Percentiles rank a stretch among this genome's conserved stretches.
Conservation (phyloP, 306 rosid genomes). For the Carpinus fangiana region DNA sequence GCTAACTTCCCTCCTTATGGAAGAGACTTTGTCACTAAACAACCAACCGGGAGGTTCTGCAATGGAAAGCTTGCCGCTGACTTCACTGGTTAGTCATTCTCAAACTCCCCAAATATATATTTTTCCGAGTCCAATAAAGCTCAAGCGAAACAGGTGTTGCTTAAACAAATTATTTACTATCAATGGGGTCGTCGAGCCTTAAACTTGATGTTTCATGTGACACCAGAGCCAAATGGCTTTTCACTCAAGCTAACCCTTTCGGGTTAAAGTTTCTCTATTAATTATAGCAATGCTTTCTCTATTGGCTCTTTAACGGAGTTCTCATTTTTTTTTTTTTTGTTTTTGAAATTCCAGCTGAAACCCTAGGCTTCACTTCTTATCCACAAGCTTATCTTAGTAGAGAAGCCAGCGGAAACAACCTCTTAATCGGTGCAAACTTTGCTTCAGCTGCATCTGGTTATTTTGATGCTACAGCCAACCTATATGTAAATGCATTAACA, state of each 20-base stretch:
- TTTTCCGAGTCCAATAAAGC: too few species aligned
- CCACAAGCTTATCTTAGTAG: conserved; percentile 40
- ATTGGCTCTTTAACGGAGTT: background rate
- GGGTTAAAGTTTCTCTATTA: background rate
- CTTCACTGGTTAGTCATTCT: conserved; percentile 41
- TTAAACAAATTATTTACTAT: too few species aligned
- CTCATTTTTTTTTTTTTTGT: background rate
- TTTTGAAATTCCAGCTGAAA: conserved; percentile 34
- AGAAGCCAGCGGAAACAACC: conserved; percentile 28
- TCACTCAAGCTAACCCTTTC: too few species aligned
- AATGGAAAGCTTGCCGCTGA: conserved; percentile 73
- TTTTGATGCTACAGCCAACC: conserved; percentile 46
- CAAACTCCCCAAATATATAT: too few species aligned
- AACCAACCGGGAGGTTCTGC: conserved; percentile 66
- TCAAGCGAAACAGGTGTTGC: too few species aligned
- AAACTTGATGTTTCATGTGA: too few species aligned
- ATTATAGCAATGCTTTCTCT: background rate
- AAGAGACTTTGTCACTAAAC: conserved; percentile 56
- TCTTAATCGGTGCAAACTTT: conserved; percentile 52
- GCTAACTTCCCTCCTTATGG: conserved; percentile 75
- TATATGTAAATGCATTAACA: conserved; percentile 41
- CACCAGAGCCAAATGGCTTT: too few species aligned
- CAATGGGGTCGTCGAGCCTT: too few species aligned
- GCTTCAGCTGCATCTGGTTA: conserved; percentile 76
- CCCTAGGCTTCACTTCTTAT: conserved; percentile 40